Percentiles rank a stretch among this genome's conserved stretches.
Conservation (phyloP, 1,284 basidiomycete species). For the Cryptococcus sp. region DNA sequence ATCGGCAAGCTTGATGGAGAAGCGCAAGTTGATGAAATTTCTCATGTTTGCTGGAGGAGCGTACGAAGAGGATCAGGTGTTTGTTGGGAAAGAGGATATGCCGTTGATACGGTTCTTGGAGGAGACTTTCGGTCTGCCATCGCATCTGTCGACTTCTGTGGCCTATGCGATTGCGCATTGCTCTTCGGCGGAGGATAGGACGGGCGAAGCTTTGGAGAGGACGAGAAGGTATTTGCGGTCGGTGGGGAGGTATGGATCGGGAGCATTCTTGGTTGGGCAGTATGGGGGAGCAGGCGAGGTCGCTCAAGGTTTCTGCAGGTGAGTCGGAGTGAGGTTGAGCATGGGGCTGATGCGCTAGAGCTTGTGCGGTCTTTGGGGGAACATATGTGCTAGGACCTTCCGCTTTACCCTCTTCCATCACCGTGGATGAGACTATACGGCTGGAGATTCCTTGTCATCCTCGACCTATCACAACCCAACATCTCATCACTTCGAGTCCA, state of each 20-base stretch:
- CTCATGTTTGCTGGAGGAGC: slow-evolving; percentile 71
- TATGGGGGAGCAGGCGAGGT: slow-evolving; percentile 90
- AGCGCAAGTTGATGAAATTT: slow-evolving; percentile 88
- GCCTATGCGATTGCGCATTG: slow-evolving; percentile 70
- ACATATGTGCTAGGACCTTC: slow-evolving; percentile 68
- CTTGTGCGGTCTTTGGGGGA: slow-evolving; percentile 74
- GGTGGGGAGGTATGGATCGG: slow-evolving; percentile 79
- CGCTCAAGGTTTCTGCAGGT: slow-evolving; percentile 81
- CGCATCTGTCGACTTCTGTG: slow-evolving; percentile 57
- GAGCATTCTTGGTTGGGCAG: slow-evolving; percentile 86
- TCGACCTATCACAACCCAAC: slow-evolving; percentile 48
- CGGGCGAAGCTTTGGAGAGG: slow-evolving; percentile 59
- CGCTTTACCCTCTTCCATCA: slow-evolving; percentile 20
- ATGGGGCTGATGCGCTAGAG: slow-evolving; percentile 50
- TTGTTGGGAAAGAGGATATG: slow-evolving; percentile 51
- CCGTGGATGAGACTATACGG: slow-evolving; percentile 27
- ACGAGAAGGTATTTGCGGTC: slow-evolving; percentile 70
- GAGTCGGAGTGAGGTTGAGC: slow-evolving; percentile 10
- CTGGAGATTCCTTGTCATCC: slow-evolving; percentile 57
- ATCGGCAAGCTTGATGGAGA: slow-evolving; percentile 71
- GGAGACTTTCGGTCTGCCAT: slow-evolving; percentile 58
- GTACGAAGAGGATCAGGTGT: slow-evolving; percentile 55
- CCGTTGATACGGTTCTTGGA: slow-evolving; percentile 61
- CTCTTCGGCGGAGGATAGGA: slow-evolving; percentile 53
- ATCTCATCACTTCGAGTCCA: slow-evolving; percentile 46